Percentiles rank a stretch among this genome's conserved stretches.
Evolutionary conservation across 148 eudicot genomes (phyloP).

Genomic region (Chenopodium berlandieri): DNA sequence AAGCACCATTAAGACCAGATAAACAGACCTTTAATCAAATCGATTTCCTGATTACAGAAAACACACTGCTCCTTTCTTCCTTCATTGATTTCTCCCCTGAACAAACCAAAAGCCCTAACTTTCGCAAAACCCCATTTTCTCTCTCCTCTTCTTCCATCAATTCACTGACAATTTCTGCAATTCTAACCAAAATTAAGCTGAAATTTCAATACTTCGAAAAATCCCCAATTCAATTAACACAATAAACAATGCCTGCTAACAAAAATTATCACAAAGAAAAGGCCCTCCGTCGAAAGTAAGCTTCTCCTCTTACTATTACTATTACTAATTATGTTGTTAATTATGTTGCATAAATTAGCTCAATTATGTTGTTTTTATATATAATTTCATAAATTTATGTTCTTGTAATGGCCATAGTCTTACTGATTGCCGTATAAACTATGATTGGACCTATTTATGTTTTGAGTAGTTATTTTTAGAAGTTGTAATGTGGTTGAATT

Average conservation of each 20-base stretch:
- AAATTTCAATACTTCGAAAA: background rate
- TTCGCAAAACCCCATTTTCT: background rate
- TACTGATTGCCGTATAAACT: background rate
- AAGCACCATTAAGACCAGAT: too few relatives aligned
- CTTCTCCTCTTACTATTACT: background rate
- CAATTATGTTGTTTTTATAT: background rate
- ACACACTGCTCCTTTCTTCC: background rate
- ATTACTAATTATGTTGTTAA: background rate
- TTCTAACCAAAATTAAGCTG: background rate
- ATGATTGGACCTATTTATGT: background rate
- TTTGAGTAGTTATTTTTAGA: too few relatives aligned
- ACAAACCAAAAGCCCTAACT: background rate
- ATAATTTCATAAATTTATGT: background rate
- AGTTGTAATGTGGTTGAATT: too few relatives aligned
- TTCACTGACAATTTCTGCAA: background rate
- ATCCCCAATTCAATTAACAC: background rate
- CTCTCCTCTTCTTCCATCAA: background rate
- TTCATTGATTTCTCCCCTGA: background rate
- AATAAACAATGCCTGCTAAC: constrained; percentile 37
- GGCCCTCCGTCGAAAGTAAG: constrained; percentile 41
- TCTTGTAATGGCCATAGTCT: background rate
- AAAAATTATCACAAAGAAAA: constrained; percentile 41
- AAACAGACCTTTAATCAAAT: background rate
- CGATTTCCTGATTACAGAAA: background rate
- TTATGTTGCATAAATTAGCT: background rate